Percentiles rank a stretch among this genome's conserved stretches.
These are phyloP conservation scores for Microglena sp. DNA, from an alignment of 139 green algal genomes.

Conservation along the genomic window DNA sequence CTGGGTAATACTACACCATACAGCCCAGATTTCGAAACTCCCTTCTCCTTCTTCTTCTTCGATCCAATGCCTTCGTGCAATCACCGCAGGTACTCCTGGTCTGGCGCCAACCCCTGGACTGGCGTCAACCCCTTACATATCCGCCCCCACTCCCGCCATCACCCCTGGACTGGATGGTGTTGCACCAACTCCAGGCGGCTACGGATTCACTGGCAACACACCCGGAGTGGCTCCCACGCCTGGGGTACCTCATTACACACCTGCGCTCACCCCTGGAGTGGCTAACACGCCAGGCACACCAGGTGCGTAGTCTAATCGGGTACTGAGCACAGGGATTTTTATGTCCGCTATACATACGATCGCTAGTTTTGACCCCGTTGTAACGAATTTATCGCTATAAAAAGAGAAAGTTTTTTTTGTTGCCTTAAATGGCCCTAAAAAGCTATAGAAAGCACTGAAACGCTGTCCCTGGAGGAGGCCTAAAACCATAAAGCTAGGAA, in stretches of 20 bases:
- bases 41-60: too few species aligned
- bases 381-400: too few species aligned
- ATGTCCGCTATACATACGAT: too few species aligned
- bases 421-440: too few species aligned
- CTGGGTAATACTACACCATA: too few species aligned
- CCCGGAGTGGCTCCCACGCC: constrained; percentile 11
- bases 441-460: too few species aligned
- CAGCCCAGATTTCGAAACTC: too few species aligned
- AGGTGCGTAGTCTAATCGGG: not conserved
- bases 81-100: constrained; percentile 3
- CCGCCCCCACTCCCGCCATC: constrained; percentile 10
- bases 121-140: constrained; percentile 21
- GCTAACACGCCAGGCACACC: constrained; percentile 19
- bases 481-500: too few species aligned
- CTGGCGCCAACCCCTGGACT: constrained; percentile 15
- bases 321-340: not conserved
- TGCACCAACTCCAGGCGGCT: constrained; percentile 11
- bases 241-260: constrained; percentile 15
- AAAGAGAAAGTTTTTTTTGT: too few species aligned
- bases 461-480: too few species aligned
- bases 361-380: too few species aligned
- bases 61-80: not conserved
- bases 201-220: constrained; percentile 8
- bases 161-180: too few species aligned
- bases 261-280: constrained; percentile 17